phyloP scores from a whole-genome alignment of 768 basidiomycete genomes.

The Cantharellus anzutake region DNA sequence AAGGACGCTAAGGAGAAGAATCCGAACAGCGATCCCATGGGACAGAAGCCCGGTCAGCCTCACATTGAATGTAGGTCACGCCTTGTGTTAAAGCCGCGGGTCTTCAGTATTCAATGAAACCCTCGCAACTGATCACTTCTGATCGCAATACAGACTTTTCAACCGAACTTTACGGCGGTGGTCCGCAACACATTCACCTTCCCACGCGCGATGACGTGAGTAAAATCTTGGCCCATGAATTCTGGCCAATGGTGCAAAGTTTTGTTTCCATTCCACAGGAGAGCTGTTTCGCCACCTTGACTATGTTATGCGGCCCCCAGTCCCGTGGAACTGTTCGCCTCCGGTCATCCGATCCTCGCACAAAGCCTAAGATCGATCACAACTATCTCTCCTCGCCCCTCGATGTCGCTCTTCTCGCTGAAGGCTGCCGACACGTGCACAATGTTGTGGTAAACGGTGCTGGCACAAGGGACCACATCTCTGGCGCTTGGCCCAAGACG shows the following conservation, averaged over 20 bases:
- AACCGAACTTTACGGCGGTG: background rate
- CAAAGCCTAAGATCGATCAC: constrained; percentile 5
- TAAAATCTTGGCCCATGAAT: background rate
- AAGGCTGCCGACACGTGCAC: constrained; percentile 1
- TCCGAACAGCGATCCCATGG: background rate
- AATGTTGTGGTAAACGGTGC: constrained; percentile 2
- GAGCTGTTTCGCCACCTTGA: background rate
- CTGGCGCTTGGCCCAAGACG: background rate
- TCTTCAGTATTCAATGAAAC: background rate
- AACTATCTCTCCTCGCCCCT: constrained; percentile 3
- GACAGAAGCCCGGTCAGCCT: background rate
- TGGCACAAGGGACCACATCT: background rate
- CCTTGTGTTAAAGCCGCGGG: background rate
- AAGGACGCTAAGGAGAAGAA: background rate
- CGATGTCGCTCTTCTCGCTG: background rate
- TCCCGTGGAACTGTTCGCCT: constrained; percentile 5
- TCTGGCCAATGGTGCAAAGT: background rate
- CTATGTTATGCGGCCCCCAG: constrained; percentile 3
- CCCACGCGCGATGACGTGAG: background rate
- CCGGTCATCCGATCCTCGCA: constrained; percentile 2
- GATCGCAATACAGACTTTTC: background rate
- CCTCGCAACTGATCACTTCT: background rate
- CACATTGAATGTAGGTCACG: background rate
- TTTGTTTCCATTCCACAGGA: background rate
- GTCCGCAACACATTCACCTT: background rate